Evolutionary conservation across 371 early-diverging fungal species (phyloP).

Genomic region (Conidiobolus incongruus): DNA sequence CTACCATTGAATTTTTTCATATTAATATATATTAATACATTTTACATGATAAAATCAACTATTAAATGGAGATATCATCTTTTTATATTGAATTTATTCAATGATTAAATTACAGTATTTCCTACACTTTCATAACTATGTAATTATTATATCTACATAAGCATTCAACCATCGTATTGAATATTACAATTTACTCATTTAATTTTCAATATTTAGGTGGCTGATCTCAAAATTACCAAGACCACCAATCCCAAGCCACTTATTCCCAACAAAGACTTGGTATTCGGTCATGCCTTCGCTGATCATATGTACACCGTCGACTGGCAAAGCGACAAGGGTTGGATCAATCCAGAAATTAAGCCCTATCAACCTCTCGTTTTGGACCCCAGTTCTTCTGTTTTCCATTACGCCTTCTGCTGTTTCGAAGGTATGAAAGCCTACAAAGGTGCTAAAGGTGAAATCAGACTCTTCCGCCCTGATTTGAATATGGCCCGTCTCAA

Average conservation of each 20-base stretch:
- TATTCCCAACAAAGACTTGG: slow-evolving; percentile 49
- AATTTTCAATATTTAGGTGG: background rate
- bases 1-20: too few relatives aligned
- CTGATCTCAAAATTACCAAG: background rate
- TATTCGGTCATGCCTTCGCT: slow-evolving; percentile 75
- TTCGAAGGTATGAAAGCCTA: slow-evolving; percentile 89
- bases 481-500: slow-evolving; percentile 77
- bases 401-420: slow-evolving; percentile 79
- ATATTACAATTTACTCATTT: background rate
- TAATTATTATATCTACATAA: too few relatives aligned
- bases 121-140: too few relatives aligned
- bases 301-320: slow-evolving; percentile 84
- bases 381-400: slow-evolving; percentile 70
- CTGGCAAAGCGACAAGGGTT: slow-evolving; percentile 56
- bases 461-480: slow-evolving; percentile 72
- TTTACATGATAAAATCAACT: too few relatives aligned
- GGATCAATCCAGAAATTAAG: slow-evolving; percentile 45
- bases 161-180: too few relatives aligned
- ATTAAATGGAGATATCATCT: too few relatives aligned
- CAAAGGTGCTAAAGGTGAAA: slow-evolving; percentile 56
- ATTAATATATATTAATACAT: too few relatives aligned
- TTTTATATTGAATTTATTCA: too few relatives aligned
- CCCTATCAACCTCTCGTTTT: slow-evolving; percentile 62
- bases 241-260: slow-evolving; percentile 10
- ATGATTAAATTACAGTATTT: too few relatives aligned